Percentiles rank a stretch among this genome's conserved stretches.
Conservation (phyloP, 306 rosid genomes). For the Citrullus amarus region DNA sequence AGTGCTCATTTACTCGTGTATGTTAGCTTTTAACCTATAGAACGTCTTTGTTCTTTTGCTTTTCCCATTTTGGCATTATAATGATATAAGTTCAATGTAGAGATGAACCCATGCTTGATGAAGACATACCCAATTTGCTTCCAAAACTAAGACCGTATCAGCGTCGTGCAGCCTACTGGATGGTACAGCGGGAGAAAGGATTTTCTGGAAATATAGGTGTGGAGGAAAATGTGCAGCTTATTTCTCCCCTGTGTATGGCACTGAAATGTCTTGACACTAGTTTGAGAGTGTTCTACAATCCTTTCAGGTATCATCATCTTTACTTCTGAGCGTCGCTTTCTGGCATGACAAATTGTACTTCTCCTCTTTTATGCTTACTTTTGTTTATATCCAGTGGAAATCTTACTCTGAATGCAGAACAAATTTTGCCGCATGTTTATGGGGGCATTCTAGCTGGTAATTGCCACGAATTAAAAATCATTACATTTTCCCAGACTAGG, state of each 20-base stretch:
- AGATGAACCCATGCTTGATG: constrained; percentile 59
- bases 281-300: constrained; percentile 72
- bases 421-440: constrained; percentile 37
- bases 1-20: constrained; percentile 1
- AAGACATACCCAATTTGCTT: constrained; percentile 66
- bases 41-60: not conserved
- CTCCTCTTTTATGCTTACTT: constrained; percentile 13
- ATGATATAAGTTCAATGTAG: constrained; percentile 27
- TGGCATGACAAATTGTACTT: not conserved
- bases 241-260: constrained; percentile 71
- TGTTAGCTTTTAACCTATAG: not conserved
- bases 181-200: constrained; percentile 71
- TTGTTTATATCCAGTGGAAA: constrained; percentile 64
- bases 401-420: constrained; percentile 54
- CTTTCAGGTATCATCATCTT: constrained; percentile 60
- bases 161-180: constrained; percentile 92
- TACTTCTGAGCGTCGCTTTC: constrained; percentile 1
- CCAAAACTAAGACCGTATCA: constrained; percentile 87
- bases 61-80: not conserved
- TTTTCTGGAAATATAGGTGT: constrained; percentile 27
- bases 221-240: constrained; percentile 31
- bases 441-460: constrained; percentile 99
- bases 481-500: not conserved
- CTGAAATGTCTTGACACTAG: constrained; percentile 52
- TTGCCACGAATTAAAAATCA: constrained; percentile 9